A percentile compares a stretch with the other conserved stretches of the same genome.
Evolutionary conservation across 352 stramenopile species (phyloP).

Genomic region (Halophytophthora batemanensis): DNA sequence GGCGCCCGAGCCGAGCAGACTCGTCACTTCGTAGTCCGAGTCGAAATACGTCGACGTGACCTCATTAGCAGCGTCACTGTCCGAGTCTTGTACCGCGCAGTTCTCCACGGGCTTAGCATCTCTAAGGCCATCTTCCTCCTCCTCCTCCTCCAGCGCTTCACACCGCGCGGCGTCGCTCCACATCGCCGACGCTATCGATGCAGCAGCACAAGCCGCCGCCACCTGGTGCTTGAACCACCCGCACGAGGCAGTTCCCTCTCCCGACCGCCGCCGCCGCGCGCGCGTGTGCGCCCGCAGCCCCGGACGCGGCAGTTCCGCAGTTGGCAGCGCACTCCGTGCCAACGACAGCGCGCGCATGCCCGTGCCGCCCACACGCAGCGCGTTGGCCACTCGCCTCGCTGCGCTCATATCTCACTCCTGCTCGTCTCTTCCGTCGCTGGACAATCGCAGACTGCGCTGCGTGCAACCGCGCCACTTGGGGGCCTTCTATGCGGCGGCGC

Average conservation of each 20-base stretch:
- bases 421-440: not conserved
- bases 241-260: not conserved
- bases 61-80: conserved; percentile 5
- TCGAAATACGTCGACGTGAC: conserved; percentile 53
- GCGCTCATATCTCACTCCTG: not conserved
- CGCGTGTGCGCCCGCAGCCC: not conserved
- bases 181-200: not conserved
- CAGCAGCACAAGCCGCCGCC: not conserved
- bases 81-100: conserved; percentile 10
- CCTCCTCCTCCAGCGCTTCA: conserved; percentile 12
- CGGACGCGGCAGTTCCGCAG: not conserved
- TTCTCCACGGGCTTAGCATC: conserved; percentile 2
- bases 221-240: conserved; percentile 1
- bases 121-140: conserved; percentile 1
- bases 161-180: conserved; percentile 8
- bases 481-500: too few relatives aligned
- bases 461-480: too few relatives aligned
- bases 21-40: conserved; percentile 58
- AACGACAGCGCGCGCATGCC: conserved; percentile 1
- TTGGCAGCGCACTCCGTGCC: conserved; percentile 9
- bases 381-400: conserved; percentile 2
- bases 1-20: conserved; percentile 57
- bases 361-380: conserved; percentile 10
- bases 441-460: not conserved
- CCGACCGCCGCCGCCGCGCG: conserved; percentile 6